Base-by-base conservation (phyloP, 805 yeast genomes). In the Ogataea paraovalis region DNA sequence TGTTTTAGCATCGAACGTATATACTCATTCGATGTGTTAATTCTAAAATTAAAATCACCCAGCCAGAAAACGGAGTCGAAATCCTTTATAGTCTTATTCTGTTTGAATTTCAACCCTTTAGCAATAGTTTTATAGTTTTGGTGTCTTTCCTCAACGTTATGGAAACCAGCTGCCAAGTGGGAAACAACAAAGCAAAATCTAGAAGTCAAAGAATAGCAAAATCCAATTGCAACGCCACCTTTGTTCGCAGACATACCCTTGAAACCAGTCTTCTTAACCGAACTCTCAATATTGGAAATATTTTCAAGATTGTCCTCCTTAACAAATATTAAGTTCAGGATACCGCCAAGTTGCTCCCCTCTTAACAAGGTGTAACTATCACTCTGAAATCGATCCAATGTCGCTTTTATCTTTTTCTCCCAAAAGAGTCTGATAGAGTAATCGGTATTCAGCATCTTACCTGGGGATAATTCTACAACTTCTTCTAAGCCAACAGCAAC, bases 81-180 rank as follows among this genome's bases (percentile, higher is more conserved):
- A 56, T 89, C 96, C 43, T 77, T 74, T 3, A 89, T 78, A 46
- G 70, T 73, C 46, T 79, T 70, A 53, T 76, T 75, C 53, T 67
- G 75, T n/a, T 81, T 74, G 61, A 87, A 87, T 48, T 80, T 71
- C 27, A 86, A 71, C 5, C 87, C 87, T 48, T 79, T 82, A 2
- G 83, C 73, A 28, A 94, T 83, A 1, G 91, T 80, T 54, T 87
- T 87, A 57, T 87, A 88, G 62, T 94, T 95, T 54, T 82, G 83
- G 60, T 87, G 95, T 48, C 99, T 73, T 65, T 92, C 96, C 28
- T 83, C 87, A 13, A 80, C 74, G 60, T 87, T 83, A 49, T 82
- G 81, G 51, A 85, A 76, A 0, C 99, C 99, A 2, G 99, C 99
- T 1, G 98, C 97, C 48, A 94, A 72, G 71, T 94, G 99, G 3